Conservation (phyloP, 129 eudicot genomes). For the Helianthus tuberosus region DNA sequence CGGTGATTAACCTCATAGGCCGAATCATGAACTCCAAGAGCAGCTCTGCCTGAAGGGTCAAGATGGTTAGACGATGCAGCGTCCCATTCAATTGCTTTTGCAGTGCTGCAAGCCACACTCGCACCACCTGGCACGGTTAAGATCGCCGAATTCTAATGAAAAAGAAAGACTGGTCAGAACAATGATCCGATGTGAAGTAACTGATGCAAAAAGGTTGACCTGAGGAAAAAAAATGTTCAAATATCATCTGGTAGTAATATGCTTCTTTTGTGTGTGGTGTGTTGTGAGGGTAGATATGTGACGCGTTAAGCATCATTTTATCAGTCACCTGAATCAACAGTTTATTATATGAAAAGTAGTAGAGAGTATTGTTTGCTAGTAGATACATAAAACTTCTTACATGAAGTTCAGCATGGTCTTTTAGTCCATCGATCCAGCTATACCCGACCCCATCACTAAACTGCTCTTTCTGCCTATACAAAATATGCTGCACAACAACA, state of each 20-base stretch:
- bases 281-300: slow-evolving; percentile 42
- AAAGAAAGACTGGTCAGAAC: background rate
- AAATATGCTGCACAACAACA: slow-evolving; percentile 62
- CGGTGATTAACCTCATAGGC: slow-evolving; percentile 57
- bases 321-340: slow-evolving; percentile 37
- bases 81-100: slow-evolving; percentile 77
- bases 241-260: slow-evolving; percentile 39
- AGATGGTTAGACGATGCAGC: slow-evolving; percentile 67
- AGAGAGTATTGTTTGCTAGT: background rate
- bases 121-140: slow-evolving; percentile 81
- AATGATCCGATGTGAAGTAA: background rate
- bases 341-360: background rate
- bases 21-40: slow-evolving; percentile 71
- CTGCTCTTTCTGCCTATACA: slow-evolving; percentile 85
- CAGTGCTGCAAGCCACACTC: slow-evolving; percentile 76
- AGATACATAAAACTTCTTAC: slow-evolving; percentile 30
- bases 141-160: slow-evolving; percentile 58
- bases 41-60: slow-evolving; percentile 85
- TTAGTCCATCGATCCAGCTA: slow-evolving; percentile 90
- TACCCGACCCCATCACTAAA: slow-evolving; percentile 89
- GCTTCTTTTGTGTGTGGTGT: slow-evolving; percentile 47
- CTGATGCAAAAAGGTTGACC: slow-evolving; percentile 16
- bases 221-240: slow-evolving; percentile 48
- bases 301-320: slow-evolving; percentile 47
- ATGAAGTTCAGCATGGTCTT: slow-evolving; percentile 64